These are phyloP conservation scores for Avena insularis DNA, from an alignment of 176 grass and related monocot species.

Conservation along the genomic window DNA sequence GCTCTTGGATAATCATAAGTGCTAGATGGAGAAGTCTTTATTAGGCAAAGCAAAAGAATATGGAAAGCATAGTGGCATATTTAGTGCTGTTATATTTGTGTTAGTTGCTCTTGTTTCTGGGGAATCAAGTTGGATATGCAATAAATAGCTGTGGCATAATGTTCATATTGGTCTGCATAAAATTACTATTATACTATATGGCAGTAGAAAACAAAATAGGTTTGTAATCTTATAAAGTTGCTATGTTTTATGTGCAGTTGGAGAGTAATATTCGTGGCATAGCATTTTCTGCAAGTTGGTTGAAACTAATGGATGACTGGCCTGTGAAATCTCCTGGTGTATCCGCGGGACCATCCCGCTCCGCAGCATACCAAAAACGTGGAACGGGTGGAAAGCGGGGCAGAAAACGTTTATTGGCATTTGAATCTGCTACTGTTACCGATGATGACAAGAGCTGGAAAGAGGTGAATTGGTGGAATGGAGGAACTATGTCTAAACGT, in stretches of 20 bases:
- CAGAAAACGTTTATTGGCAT: slow-evolving; percentile 61
- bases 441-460: slow-evolving; percentile 82
- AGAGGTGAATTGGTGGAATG: slow-evolving; percentile 80
- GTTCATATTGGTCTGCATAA: slow-evolving; percentile 23
- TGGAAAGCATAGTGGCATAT: slow-evolving; percentile 25
- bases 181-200: slow-evolving; percentile 24
- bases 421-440: slow-evolving; percentile 55
- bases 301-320: slow-evolving; percentile 77
- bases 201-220: slow-evolving; percentile 15
- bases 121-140: slow-evolving; percentile 37
- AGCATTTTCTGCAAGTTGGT: slow-evolving; percentile 81
- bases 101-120: slow-evolving; percentile 32
- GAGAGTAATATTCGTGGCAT: slow-evolving; percentile 86
- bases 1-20: slow-evolving; percentile 12
- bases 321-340: slow-evolving; percentile 58
- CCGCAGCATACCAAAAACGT: slow-evolving; percentile 70
- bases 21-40: slow-evolving; percentile 7
- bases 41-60: slow-evolving; percentile 21
- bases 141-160: slow-evolving; percentile 34
- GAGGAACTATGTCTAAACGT: slow-evolving; percentile 79
- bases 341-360: slow-evolving; percentile 57
- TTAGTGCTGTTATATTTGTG: slow-evolving; percentile 17
- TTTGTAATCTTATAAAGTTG: slow-evolving; percentile 24
- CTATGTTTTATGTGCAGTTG: slow-evolving; percentile 63
- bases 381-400: slow-evolving; percentile 69